phyloP scores from a whole-genome alignment of 2,329 filamentous ascomycete genomes.

The Colletotrichum cuscutae region DNA sequence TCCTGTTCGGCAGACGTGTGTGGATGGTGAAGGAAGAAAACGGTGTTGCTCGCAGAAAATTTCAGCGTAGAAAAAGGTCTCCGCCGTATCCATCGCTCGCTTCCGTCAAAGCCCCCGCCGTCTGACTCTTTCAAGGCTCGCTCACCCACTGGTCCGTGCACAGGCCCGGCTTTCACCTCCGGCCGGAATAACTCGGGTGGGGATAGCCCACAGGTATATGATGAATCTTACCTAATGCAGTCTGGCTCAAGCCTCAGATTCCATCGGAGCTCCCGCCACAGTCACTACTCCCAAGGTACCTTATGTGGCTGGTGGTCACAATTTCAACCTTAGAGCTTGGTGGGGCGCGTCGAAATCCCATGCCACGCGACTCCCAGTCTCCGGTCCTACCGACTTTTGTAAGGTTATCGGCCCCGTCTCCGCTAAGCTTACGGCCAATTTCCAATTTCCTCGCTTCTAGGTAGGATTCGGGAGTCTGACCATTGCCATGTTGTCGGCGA shows the following conservation, averaged over 20 bases:
- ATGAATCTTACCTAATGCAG: neutral
- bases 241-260: too few species aligned
- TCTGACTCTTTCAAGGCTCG: slow-evolving; percentile 26
- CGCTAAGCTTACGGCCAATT: neutral
- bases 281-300: neutral
- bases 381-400: slow-evolving; percentile 5
- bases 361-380: slow-evolving; percentile 6
- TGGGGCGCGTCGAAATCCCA: slow-evolving; percentile 21
- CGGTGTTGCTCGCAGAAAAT: slow-evolving; percentile 19
- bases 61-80: slow-evolving; percentile 29
- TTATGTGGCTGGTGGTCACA: slow-evolving; percentile 2
- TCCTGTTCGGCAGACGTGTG: slow-evolving; percentile 32
- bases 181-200: slow-evolving; percentile 16
- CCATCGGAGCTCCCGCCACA: neutral
- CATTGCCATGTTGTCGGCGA: neutral
- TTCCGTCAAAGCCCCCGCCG: slow-evolving; percentile 18
- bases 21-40: slow-evolving; percentile 18
- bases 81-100: slow-evolving; percentile 30
- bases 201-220: neutral
- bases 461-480: too few species aligned
- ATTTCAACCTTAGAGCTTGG: neutral
- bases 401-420: neutral
- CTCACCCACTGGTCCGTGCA: neutral
- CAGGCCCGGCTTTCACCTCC: neutral
- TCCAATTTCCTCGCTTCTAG: neutral